phyloP scores from a whole-genome alignment of 177 flowering plant species.

The Tripterygium wilfordii region DNA sequence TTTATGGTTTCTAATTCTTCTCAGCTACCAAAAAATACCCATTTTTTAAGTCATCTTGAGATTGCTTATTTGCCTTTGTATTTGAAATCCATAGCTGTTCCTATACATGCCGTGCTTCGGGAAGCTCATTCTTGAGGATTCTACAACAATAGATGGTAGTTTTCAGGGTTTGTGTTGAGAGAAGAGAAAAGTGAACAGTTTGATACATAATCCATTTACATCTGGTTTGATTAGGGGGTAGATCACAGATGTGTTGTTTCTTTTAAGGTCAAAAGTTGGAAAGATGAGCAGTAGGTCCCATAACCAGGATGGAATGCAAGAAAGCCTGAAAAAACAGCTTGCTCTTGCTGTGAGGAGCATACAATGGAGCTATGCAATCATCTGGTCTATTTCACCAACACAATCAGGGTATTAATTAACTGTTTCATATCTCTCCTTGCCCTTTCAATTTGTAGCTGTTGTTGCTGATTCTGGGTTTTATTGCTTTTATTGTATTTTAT shows the following conservation, averaged over 20 bases:
- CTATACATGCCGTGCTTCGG: too few relatives aligned
- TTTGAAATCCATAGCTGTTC: too few relatives aligned
- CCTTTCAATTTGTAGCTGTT: not conserved
- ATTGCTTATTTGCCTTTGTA: too few relatives aligned
- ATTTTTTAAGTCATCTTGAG: too few relatives aligned
- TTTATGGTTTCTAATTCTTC: too few relatives aligned
- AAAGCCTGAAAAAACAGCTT: constrained; percentile 57
- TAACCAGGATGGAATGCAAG: constrained; percentile 27
- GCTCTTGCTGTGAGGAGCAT: constrained; percentile 71
- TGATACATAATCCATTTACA: constrained; percentile 1
- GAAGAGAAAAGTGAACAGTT: not conserved
- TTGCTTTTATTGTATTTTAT: too few relatives aligned
- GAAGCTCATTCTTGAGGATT: too few relatives aligned
- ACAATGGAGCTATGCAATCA: constrained; percentile 92
- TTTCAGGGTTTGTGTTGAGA: constrained; percentile 3
- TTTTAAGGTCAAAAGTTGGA: constrained; percentile 8
- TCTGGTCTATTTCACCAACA: constrained; percentile 66
- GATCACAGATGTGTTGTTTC: not conserved
- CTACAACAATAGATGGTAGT: too few relatives aligned
- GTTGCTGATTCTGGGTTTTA: not conserved
- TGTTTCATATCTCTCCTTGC: not conserved
- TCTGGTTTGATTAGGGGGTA: constrained; percentile 6
- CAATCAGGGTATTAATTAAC: constrained; percentile 58
- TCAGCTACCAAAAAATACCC: too few relatives aligned
- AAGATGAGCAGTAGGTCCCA: constrained; percentile 15